Base-by-base conservation (phyloP, 345 rosid genomes). In the Eucalyptus microcorys region DNA sequence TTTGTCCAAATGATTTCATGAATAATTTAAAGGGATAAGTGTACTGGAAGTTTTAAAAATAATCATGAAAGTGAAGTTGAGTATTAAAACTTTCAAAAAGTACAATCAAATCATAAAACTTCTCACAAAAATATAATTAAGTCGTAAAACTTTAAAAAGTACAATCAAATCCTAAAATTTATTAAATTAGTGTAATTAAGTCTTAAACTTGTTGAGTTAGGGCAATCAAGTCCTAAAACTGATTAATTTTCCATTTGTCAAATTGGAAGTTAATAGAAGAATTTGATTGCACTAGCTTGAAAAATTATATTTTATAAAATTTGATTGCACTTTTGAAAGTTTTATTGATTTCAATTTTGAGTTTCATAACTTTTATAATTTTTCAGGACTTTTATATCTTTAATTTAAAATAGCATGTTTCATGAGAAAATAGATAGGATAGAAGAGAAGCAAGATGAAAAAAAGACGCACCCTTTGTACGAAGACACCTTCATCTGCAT, bases 21-120 rank as follows among this genome's bases (percentile, higher is more conserved):
- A 59, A 59, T 12, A 0, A 27, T 27, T 59, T 59, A 59, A 59
- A 0, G 8, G 16, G 66, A 27, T 59, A 59, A 27, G 16, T 59
- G 0, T 0, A 59, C 4, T 0, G 2, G 1, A 5, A 59, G 3
- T 59, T 2, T 0, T 27, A 59, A 27, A 27, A 27, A 0, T 59
- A 0, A 0, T 59, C 32, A 55, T 2, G 6, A 24, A 24, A 55
- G 30, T 24, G 0, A 5, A 24, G 1, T 24, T 24, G 13, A 55
- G 3, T 55, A 0, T 0, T 22, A 55, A 55, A 53, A 4, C 5
- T 22, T 53, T 22, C 2, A 53, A 1, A 57, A 53, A 21, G 9
- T 17, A 8, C 9, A 52, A 52, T 52, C 24, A 7, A 52, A 1
- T 52, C 22, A 4, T 52, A 52, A 49, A 49, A 57, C 1, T 24